Percentiles rank a stretch among this genome's conserved stretches.
phyloP scores from a whole-genome alignment of 2,329 filamentous ascomycete genomes.

The Neocucurbitaria cava region DNA sequence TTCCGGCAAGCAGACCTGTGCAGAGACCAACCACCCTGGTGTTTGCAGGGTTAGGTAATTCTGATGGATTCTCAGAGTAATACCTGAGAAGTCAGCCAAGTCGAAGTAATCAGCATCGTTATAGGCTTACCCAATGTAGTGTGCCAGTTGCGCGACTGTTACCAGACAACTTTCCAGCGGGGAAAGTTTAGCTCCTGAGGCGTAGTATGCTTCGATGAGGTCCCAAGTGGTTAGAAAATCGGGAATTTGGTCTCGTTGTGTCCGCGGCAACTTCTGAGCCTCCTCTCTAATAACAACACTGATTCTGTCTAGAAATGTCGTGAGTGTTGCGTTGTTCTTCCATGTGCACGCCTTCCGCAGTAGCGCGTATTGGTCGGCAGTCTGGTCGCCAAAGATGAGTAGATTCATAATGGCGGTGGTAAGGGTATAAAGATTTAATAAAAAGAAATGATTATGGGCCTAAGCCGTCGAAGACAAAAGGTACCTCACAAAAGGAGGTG shows the following conservation, averaged over 20 bases:
- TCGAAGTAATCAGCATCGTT: not conserved
- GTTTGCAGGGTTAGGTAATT: slow-evolving; percentile 57
- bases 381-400: slow-evolving; percentile 76
- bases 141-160: slow-evolving; percentile 69
- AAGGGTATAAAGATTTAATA: slow-evolving; percentile 29
- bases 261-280: slow-evolving; percentile 62
- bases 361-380: slow-evolving; percentile 70
- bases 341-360: slow-evolving; percentile 58
- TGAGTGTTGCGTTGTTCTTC: slow-evolving; percentile 64
- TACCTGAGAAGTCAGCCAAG: slow-evolving; percentile 47
- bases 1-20: slow-evolving; percentile 73
- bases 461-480: slow-evolving; percentile 10
- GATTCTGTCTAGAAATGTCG: slow-evolving; percentile 67
- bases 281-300: slow-evolving; percentile 66
- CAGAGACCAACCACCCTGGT: slow-evolving; percentile 68
- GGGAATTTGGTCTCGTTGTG: slow-evolving; percentile 66
- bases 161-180: slow-evolving; percentile 71
- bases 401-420: slow-evolving; percentile 51
- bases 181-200: slow-evolving; percentile 63
- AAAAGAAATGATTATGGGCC: slow-evolving; percentile 9
- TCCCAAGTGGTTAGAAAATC: slow-evolving; percentile 69
- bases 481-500: slow-evolving; percentile 3
- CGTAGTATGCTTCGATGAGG: slow-evolving; percentile 69
- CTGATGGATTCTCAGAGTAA: slow-evolving; percentile 62
- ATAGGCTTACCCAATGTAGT: slow-evolving; percentile 70